Base-by-base conservation (phyloP, 148 eudicot species). In the Talinum fruticosum region DNA sequence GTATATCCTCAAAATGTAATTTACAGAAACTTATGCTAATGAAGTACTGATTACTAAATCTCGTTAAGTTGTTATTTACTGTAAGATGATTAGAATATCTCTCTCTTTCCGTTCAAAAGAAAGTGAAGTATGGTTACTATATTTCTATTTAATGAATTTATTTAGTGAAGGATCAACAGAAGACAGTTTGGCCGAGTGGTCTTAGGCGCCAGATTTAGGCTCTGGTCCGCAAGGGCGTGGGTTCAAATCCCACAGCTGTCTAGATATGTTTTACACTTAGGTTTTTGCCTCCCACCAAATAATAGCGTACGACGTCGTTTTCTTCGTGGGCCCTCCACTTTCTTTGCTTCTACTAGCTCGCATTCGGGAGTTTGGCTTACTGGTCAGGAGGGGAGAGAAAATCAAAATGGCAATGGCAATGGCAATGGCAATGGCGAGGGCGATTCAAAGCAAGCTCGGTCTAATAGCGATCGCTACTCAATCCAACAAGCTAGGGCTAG, bases 221-320 rank as follows among this genome's bases (percentile, higher is more conserved):
- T 86, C 89, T 81, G 85, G 89, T 84, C 85, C 89, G 85, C 82
- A 86, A 86, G 87, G 89, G 89, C 85, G 87, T 86, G 89, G 87
- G 89, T 84, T 84, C 89, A 84, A 86, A 86, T 86, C 84, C 86
- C 88, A 83, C 83, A 86, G 86, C 86, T 79, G 86, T 83, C 86
- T 83, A 10, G 2, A 21, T 57, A 5, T n/a, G 2, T 29, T 38
- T 28, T 24, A n/a, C n/a, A n/a, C 8, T 71, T 71, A 4, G 0
- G 5, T 45, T 44, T 71, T 37, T 24, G 0, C 34, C 21, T 0
- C 14, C 47, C 47, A 28, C 28, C 29, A 6, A 59, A 59, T 26
- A 16, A 54, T 5, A 5, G 10, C 5, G 8, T 26, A 28, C 79
- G 74, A 70, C 83, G 75, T 75, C 83, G 66, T 51, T 14, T 0